Base-by-base conservation (phyloP, 257 asterid genomes). In the Anisodus tanguticus region DNA sequence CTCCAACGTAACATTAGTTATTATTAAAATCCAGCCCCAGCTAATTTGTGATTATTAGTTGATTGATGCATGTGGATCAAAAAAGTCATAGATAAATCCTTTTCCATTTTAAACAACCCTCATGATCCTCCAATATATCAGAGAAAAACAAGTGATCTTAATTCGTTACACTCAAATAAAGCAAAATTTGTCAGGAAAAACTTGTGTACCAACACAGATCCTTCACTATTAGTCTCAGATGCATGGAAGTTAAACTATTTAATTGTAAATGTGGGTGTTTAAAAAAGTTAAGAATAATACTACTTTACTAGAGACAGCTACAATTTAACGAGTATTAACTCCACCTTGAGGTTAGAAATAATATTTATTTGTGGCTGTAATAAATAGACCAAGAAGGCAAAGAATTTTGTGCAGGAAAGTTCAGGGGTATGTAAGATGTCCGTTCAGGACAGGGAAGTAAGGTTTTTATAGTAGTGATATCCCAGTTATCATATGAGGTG, bases 381-480 rank as follows among this genome's bases (percentile, higher is more conserved):
- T 74, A 49, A 74, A 47, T 49, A 19, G 80, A 74, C 43, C 80
- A 74, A 74, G 80, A 49, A 74, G 43, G 80, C 62, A 74, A 22
- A 49, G 12, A 47, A 60, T 47, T 68, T 12, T 74, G 80, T 74
- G 62, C 80, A 74, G 60, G 80, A 19, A 26, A 12, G 19, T 74
- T 74, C 81, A 76, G 45, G 63, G 8, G 37, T 31, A 31, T 31
- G 35, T 31, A 31, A 31, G 35, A 31, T 31, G 35, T 31, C 35
- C 35, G 35, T 31, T 31, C 35, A 31, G 35, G 35, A 31, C 1
- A 1, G 35, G 62, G 6, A 31, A 51, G 19, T 51, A 51, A 22
- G 47, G 41, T 51, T 51, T 76, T 51, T 76, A 51, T 76, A 76
- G 47, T 10, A 22, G 47, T 53, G 62, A 58, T 76, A 76, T 22